phyloP scores from a whole-genome alignment of 768 basidiomycete species.

The Pulveroboletus sp. region DNA sequence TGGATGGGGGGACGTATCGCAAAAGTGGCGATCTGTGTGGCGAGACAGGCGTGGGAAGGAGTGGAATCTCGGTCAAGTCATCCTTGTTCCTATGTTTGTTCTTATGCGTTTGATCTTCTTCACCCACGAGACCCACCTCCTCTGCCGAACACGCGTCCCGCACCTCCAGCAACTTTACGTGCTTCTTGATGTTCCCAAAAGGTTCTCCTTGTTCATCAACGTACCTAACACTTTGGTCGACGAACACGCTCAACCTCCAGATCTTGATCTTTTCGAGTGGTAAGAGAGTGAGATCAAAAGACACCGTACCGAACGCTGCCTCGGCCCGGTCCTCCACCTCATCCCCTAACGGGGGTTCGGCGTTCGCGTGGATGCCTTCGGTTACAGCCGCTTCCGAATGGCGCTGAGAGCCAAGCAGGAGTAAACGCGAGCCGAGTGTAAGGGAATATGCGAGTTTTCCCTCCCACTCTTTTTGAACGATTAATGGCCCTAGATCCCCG shows the following conservation, averaged over 20 bases:
- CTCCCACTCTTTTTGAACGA: slow-evolving; percentile 90
- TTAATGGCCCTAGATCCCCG: slow-evolving; percentile 66
- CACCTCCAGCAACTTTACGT: slow-evolving; percentile 16
- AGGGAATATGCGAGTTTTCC: slow-evolving; percentile 81
- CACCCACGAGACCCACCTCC: slow-evolving; percentile 1
- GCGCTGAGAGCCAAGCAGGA: slow-evolving; percentile 61
- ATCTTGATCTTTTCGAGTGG: slow-evolving; percentile 86
- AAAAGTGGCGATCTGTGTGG: slow-evolving; percentile 28
- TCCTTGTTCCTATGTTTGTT: slow-evolving; percentile 12
- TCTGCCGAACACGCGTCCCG: slow-evolving; percentile 16
- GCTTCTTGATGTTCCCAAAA: background rate
- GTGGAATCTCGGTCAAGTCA: slow-evolving; percentile 10
- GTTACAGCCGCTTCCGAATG: background rate
- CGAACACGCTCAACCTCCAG: slow-evolving; percentile 60
- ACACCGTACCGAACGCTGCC: slow-evolving; percentile 50
- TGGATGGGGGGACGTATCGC: slow-evolving; percentile 6
- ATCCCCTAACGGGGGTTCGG: background rate
- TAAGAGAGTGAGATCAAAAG: slow-evolving; percentile 74
- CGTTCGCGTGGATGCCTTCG: background rate
- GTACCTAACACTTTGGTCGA: slow-evolving; percentile 52
- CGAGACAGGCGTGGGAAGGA: slow-evolving; percentile 28
- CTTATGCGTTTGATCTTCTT: slow-evolving; percentile 6
- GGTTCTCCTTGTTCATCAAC: background rate
- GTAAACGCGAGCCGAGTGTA: slow-evolving; percentile 70
- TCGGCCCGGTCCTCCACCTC: slow-evolving; percentile 11